Conservation (phyloP, 2,329 filamentous ascomycete species). For the Macrophomina pseudophaseolina region DNA sequence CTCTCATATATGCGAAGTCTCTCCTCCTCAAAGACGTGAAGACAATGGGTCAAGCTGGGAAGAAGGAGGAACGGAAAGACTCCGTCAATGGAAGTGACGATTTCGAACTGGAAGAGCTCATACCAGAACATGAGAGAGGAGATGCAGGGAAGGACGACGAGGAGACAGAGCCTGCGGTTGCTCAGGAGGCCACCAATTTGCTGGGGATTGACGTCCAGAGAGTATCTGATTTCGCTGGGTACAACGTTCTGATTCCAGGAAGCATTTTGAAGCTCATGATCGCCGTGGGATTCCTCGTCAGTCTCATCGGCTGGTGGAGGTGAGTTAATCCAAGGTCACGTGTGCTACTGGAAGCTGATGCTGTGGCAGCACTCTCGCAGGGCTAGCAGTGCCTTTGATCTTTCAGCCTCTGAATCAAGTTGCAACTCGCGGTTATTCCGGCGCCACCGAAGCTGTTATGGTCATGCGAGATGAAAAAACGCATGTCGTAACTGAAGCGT, state of each 20-base stretch:
- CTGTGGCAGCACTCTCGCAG: not conserved
- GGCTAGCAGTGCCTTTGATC: not conserved
- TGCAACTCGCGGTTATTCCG: not conserved
- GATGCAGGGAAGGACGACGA: not conserved
- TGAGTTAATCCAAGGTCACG: no score
- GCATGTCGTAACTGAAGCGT: slow-evolving; percentile 74
- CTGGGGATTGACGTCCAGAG: slow-evolving; percentile 75
- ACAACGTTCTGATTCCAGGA: slow-evolving; percentile 68
- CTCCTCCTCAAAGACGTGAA: slow-evolving; percentile 80
- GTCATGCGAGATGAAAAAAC: slow-evolving; percentile 76
- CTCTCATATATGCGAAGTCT: slow-evolving; percentile 76
- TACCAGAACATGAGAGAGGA: slow-evolving; percentile 41
- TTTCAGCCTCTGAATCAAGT: slow-evolving; percentile 17
- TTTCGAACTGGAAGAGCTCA: slow-evolving; percentile 45
- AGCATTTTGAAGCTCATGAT: slow-evolving; percentile 68
- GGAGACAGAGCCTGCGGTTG: not conserved
- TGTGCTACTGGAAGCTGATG: no score
- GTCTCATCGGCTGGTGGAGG: slow-evolving; percentile 62
- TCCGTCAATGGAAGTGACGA: not conserved
- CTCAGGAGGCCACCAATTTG: slow-evolving; percentile 75
- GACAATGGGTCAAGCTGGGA: slow-evolving; percentile 42
- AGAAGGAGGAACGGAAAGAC: not conserved
- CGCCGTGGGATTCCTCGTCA: slow-evolving; percentile 69
- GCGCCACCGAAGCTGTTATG: slow-evolving; percentile 68
- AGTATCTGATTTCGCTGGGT: slow-evolving; percentile 70